phyloP scores from a whole-genome alignment of 352 stramenopile species.

The Hyaloperonospora arabidopsidis region DNA sequence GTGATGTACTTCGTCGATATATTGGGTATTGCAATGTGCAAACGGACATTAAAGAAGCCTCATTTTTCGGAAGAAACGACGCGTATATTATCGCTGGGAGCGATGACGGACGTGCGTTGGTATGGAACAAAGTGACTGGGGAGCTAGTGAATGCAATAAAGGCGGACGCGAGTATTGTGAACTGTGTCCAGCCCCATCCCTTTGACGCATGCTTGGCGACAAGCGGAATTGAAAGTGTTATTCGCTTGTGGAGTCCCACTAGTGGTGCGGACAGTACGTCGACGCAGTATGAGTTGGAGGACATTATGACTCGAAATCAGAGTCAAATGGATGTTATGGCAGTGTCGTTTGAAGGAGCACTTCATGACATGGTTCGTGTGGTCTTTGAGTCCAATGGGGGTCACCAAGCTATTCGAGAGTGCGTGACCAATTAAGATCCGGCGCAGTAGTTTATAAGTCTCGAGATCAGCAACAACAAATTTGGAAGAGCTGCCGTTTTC shows the following conservation, averaged over 20 bases:
- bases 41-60: slow-evolving; percentile 87
- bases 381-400: slow-evolving; percentile 55
- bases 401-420: slow-evolving; percentile 57
- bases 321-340: slow-evolving; percentile 49
- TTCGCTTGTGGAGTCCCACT: slow-evolving; percentile 69
- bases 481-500: too few relatives aligned
- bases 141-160: slow-evolving; percentile 75
- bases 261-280: slow-evolving; percentile 33
- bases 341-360: slow-evolving; percentile 35
- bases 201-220: slow-evolving; percentile 70
- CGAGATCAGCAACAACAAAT: too few relatives aligned
- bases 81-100: slow-evolving; percentile 81
- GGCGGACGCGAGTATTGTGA: slow-evolving; percentile 81
- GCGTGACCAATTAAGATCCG: slow-evolving; percentile 41
- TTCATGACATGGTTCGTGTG: slow-evolving; percentile 58
- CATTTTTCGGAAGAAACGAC: slow-evolving; percentile 84
- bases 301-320: slow-evolving; percentile 54
- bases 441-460: too few relatives aligned
- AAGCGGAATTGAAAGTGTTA: slow-evolving; percentile 76
- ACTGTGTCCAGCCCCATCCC: slow-evolving; percentile 84
- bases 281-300: slow-evolving; percentile 42
- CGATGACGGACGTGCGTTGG: slow-evolving; percentile 76
- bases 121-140: slow-evolving; percentile 81
- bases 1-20: slow-evolving; percentile 60
- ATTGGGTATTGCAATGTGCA: slow-evolving; percentile 84